Percentiles rank a stretch among this genome's conserved stretches.
Conservation (phyloP, 2,329 filamentous ascomycete genomes). For the Fusarium annulatum region DNA sequence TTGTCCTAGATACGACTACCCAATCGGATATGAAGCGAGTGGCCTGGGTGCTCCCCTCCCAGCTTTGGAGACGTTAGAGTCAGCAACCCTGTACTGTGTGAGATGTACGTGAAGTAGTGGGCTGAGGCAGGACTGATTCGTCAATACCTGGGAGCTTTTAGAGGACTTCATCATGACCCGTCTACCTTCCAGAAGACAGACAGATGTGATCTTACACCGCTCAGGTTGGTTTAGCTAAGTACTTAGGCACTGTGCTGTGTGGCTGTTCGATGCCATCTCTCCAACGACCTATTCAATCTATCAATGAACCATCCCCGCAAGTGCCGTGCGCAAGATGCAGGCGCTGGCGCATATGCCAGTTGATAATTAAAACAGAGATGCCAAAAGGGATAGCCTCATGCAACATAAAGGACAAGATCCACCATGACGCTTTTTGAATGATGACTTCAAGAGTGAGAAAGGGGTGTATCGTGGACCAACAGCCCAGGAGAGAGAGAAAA, state of each 20-base stretch:
- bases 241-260: background rate
- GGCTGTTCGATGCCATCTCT: slow-evolving; percentile 8
- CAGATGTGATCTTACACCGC: slow-evolving; percentile 21
- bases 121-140: slow-evolving; percentile 32
- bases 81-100: slow-evolving; percentile 40
- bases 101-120: slow-evolving; percentile 21
- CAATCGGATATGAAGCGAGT: slow-evolving; percentile 43
- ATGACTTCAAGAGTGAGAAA: slow-evolving; percentile 10
- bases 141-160: slow-evolving; percentile 24
- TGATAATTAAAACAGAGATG: slow-evolving; percentile 19
- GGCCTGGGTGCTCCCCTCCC: slow-evolving; percentile 22
- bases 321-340: background rate
- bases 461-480: slow-evolving; percentile 19
- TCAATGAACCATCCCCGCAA: slow-evolving; percentile 17
- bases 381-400: slow-evolving; percentile 1
- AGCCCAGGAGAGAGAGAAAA: background rate
- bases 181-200: slow-evolving; percentile 27
- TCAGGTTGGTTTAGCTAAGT: background rate
- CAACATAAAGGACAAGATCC: slow-evolving; percentile 15
- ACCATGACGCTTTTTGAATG: slow-evolving; percentile 30
- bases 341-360: slow-evolving; percentile 27
- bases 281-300: background rate
- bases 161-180: slow-evolving; percentile 14
- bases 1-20: slow-evolving; percentile 35
- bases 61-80: slow-evolving; percentile 24